A percentile compares a stretch with the other conserved stretches of the same genome.
Evolutionary conservation across 1,139 yeast genomes (phyloP).

Genomic region (Hansenula lynferdii): DNA sequence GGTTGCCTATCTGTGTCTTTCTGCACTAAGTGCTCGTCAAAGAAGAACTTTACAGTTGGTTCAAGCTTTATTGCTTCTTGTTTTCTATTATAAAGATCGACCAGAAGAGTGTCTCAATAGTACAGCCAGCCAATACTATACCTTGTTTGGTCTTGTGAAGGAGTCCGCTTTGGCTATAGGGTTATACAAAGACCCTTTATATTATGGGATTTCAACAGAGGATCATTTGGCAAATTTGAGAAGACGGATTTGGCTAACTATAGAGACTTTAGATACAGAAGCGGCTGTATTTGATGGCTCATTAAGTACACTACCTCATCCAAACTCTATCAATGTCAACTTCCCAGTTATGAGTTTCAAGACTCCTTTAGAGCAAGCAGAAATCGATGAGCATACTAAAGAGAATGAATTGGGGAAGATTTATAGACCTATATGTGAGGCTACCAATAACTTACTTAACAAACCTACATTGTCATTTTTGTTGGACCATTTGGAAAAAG

Average conservation of each 20-base stretch:
- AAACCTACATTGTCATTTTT: not conserved
- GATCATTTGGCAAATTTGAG: conserved; percentile 2
- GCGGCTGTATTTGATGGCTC: conserved; percentile 5
- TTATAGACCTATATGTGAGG: not conserved
- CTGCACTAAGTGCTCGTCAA: conserved; percentile 24
- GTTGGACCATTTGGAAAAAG: not conserved
- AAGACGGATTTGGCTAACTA: conserved; percentile 8
- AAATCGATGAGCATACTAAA: not conserved
- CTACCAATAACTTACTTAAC: not conserved
- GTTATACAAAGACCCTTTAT: conserved; percentile 32
- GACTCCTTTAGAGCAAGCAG: not conserved
- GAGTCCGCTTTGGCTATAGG: conserved; percentile 34
- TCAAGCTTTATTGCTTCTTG: conserved; percentile 32
- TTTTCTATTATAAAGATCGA: conserved; percentile 31
- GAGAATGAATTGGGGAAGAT: not conserved
- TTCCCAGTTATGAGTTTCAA: not conserved
- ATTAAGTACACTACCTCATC: not conserved
- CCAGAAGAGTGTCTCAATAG: conserved; percentile 36
- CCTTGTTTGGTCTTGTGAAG: conserved; percentile 28
- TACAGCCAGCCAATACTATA: conserved; percentile 30
- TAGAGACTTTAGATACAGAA: conserved; percentile 6
- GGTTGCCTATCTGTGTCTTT: conserved; percentile 27
- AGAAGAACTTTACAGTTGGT: conserved; percentile 29
- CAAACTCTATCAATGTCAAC: conserved; percentile 1
- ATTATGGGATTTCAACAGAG: conserved; percentile 9